Conservation (phyloP, 1,284 basidiomycete species). For the Cystobasidium sp. region DNA sequence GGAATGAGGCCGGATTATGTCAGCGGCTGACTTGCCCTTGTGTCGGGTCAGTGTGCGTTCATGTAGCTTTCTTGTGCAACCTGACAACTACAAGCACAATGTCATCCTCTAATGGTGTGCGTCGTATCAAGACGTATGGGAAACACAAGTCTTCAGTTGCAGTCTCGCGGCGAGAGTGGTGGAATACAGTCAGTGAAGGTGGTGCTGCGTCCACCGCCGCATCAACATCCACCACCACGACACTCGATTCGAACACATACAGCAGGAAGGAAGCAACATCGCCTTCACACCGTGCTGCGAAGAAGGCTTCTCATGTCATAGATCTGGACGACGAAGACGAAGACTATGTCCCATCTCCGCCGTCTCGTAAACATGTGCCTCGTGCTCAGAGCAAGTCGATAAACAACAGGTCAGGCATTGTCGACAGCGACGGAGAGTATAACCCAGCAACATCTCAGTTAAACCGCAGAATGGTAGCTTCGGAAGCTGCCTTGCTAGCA, state of each 20-base stretch:
- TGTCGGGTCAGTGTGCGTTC: neutral
- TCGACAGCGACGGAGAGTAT: constrained; percentile 8
- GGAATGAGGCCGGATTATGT: neutral
- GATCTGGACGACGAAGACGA: neutral
- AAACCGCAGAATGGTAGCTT: neutral
- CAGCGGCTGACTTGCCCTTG: constrained; percentile 7
- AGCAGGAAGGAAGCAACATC: constrained; percentile 2
- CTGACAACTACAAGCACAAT: neutral
- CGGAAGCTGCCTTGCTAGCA: neutral
- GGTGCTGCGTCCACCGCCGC: neutral
- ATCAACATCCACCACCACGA: constrained; percentile 9
- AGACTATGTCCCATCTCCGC: neutral
- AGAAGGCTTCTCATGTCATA: constrained; percentile 5
- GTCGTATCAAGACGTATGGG: constrained; percentile 22
- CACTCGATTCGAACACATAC: neutral
- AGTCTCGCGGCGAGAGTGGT: constrained; percentile 20
- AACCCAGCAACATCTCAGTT: neutral
- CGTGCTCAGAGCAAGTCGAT: neutral
- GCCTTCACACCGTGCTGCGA: constrained; percentile 6
- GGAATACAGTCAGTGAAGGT: constrained; percentile 17
- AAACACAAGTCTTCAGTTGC: constrained; percentile 10
- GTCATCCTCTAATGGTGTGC: neutral
- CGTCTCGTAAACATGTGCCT: neutral
- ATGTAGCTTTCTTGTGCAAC: neutral
- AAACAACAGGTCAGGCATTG: constrained; percentile 8